Evolutionary conservation across 129 eudicot species (phyloP).

Genomic region (Helianthus tuberosus): DNA sequence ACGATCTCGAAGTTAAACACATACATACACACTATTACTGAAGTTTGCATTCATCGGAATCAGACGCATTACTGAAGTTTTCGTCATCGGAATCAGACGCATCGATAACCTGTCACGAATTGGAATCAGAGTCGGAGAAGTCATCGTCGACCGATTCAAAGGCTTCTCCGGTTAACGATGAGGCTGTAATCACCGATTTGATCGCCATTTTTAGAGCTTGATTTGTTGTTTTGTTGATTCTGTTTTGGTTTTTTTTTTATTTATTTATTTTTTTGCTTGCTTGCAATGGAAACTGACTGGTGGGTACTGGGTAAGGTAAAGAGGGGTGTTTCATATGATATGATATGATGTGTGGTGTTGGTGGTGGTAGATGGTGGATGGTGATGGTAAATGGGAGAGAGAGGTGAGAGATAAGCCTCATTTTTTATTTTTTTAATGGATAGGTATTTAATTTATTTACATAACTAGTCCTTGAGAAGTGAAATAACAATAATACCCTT

Average conservation of each 20-base stretch:
- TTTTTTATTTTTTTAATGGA: no score
- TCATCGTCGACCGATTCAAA: constrained; percentile 27
- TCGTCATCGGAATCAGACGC: constrained; percentile 47
- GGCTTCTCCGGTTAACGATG: constrained; percentile 35
- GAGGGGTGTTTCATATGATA: constrained; percentile 12
- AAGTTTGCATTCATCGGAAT: no score
- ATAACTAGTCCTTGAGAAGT: no score
- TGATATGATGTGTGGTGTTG: no score
- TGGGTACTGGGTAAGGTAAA: constrained; percentile 22
- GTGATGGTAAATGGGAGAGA: no score
- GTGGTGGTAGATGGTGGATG: no score
- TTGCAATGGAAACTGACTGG: constrained; percentile 10
- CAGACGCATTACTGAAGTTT: constrained; percentile 34
- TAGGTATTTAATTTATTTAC: no score
- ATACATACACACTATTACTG: not conserved
- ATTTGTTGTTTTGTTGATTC: not conserved
- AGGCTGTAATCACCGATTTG: constrained; percentile 18
- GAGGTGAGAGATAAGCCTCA: no score
- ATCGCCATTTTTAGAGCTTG: constrained; percentile 32
- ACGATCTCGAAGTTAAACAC: no score
- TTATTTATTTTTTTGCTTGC: no score
- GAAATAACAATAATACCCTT: no score
- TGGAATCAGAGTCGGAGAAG: constrained; percentile 32
- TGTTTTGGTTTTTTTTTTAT: not conserved
- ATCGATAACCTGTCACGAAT: constrained; percentile 60